phyloP scores from a whole-genome alignment of 1,284 basidiomycete genomes.

The Cystobasidiaceae sp. region DNA sequence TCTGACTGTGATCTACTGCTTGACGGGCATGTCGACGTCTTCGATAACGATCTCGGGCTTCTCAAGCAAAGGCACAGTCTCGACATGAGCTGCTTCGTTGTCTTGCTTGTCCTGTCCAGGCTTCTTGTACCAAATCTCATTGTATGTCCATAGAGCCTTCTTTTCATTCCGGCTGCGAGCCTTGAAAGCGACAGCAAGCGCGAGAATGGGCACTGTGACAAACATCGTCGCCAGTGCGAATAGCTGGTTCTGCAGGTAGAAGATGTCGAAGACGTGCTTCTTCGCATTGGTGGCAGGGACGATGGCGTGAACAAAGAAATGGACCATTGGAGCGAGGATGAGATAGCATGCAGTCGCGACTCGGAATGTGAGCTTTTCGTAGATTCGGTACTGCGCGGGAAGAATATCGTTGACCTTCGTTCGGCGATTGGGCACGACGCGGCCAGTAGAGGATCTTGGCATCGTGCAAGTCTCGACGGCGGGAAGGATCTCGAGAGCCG shows the following conservation, averaged over 20 bases:
- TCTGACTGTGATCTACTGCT: background rate
- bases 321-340: background rate
- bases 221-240: background rate
- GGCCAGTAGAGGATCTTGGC: background rate
- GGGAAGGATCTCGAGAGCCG: background rate
- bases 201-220: background rate
- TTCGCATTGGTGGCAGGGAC: background rate
- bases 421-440: background rate
- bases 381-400: background rate
- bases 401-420: background rate
- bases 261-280: background rate
- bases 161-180: background rate
- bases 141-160: conserved; percentile 4
- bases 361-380: background rate
- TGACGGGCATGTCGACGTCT: background rate
- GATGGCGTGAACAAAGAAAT: background rate
- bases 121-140: conserved; percentile 2
- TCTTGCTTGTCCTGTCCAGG: background rate
- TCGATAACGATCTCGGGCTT: background rate
- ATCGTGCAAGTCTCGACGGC: background rate
- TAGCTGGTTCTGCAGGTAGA: background rate
- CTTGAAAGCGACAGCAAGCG: background rate
- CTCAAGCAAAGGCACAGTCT: background rate
- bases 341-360: background rate
- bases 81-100: background rate